Conservation (phyloP, 768 basidiomycete genomes). For the Phanerochaete carnosa region DNA sequence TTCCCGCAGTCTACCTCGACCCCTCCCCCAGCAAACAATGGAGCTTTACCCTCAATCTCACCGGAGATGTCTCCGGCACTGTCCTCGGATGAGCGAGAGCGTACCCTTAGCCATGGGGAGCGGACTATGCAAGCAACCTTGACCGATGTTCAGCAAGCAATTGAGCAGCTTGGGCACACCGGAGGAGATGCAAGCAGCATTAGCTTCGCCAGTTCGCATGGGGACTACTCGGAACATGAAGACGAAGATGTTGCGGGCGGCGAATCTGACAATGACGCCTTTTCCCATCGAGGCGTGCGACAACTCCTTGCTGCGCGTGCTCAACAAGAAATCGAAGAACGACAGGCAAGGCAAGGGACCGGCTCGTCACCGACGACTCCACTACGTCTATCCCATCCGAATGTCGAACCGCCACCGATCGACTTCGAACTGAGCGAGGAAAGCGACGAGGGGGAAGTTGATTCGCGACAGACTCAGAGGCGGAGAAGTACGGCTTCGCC, state of each 20-base stretch:
- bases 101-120: constrained; percentile 23
- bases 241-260: constrained; percentile 52
- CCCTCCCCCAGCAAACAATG: background rate
- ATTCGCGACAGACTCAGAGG: constrained; percentile 5
- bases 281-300: constrained; percentile 63
- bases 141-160: constrained; percentile 88
- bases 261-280: constrained; percentile 44
- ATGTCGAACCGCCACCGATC: constrained; percentile 53
- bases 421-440: constrained; percentile 77
- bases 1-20: constrained; percentile 4
- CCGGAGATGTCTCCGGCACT: constrained; percentile 3
- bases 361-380: constrained; percentile 29
- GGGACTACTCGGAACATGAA: constrained; percentile 38
- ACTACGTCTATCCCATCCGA: constrained; percentile 26
- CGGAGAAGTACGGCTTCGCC: constrained; percentile 11
- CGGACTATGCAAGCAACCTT: constrained; percentile 82
- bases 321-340: constrained; percentile 57
- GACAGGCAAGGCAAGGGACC: constrained; percentile 43
- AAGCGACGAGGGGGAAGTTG: constrained; percentile 54
- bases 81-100: constrained; percentile 21
- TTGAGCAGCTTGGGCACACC: constrained; percentile 74
- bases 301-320: constrained; percentile 70
- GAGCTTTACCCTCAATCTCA: background rate
- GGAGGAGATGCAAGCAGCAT: constrained; percentile 67
- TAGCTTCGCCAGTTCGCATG: constrained; percentile 70